Evolutionary conservation across 2,329 filamentous ascomycete species (phyloP), one percentile per base, ranked within the genome.

Genomic region (Lecanicillium sp.): DNA sequence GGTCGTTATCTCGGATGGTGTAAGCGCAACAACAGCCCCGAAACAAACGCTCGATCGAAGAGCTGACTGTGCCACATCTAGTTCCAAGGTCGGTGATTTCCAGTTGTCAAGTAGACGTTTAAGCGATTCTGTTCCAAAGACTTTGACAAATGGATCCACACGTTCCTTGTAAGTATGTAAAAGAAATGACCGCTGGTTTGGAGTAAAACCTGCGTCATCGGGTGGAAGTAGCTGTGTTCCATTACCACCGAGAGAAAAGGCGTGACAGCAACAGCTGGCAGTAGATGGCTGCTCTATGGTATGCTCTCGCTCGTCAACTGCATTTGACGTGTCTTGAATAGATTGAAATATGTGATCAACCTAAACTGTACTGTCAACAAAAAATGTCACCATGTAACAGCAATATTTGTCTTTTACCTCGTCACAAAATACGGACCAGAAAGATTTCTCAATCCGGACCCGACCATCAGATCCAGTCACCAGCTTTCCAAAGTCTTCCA

Each of bases 391-490:
- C 1, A 5, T 13, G 17, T 20, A 19, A 19, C 3, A 19, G 16
- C 43, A n/a, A n/a, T n/a, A n/a, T n/a, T n/a, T n/a, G n/a, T n/a
- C n/a, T n/a, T n/a, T 9, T 37, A 53, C 54, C 43, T 58, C 54
- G 14, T 42, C 38, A 30, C 56, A 57, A 32, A 58, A 58, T 6
- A 57, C 48, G 4, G 53, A 45, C 55, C 56, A 58, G 37, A 58
- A 57, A 1, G 50, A 47, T 11, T 56, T 57, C 13, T 49, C 54
- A 14, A 56, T 48, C 22, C 52, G 52, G 9, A 57, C 41, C 7
- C 42, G 28, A 1, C 52, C 52, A 34, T 50, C 45, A 25, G 48
- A 48, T 31, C 47, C 51, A 9, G 52, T 41, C 2, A 57, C 43
- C 15, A 57, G 47, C 9, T 46, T 42, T 3, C 54, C 54, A 40